Evolutionary conservation across 1,284 basidiomycete species (phyloP).

Genomic region (Sanguinoderma infundibulare): DNA sequence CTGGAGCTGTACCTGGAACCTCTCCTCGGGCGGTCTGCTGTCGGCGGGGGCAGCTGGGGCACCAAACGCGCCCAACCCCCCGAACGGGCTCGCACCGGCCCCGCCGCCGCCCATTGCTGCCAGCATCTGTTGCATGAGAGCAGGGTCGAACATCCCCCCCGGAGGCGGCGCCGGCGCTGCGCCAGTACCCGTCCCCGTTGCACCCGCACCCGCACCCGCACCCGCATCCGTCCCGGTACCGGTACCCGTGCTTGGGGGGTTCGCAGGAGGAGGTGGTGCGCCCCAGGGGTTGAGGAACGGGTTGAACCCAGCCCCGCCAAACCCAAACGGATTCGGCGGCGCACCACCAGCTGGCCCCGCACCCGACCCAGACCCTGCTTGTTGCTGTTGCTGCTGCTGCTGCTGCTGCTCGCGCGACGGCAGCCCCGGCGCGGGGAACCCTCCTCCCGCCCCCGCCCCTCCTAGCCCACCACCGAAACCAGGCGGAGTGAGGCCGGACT

Average conservation of each 20-base stretch:
- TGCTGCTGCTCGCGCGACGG: constrained; percentile 34
- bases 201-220: constrained; percentile 23
- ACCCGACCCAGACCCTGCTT: constrained; percentile 6
- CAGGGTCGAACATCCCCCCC: constrained; percentile 43
- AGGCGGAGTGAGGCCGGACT: constrained; percentile 35
- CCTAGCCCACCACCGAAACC: constrained; percentile 27
- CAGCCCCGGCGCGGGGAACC: constrained; percentile 66
- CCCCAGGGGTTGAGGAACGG: constrained; percentile 28
- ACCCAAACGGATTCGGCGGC: constrained; percentile 16
- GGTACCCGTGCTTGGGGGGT: constrained; percentile 23
- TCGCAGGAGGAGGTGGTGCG: constrained; percentile 9
- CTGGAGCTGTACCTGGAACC: constrained; percentile 87
- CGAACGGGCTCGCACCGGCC: constrained; percentile 37
- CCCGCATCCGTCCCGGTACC: constrained; percentile 12
- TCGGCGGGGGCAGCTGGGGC: constrained; percentile 55
- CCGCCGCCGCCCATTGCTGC: constrained; percentile 34
- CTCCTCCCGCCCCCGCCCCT: constrained; percentile 26
- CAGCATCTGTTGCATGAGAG: constrained; percentile 56
- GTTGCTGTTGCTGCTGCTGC: constrained; percentile 6
- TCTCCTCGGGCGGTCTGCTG: constrained; percentile 80
- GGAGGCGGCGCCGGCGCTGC: constrained; percentile 25
- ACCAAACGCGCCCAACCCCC: constrained; percentile 35
- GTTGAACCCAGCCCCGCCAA: constrained; percentile 20
- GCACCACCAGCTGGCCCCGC: neutral
- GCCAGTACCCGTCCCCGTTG: constrained; percentile 25